Conservation (phyloP, 768 basidiomycete species). For the Boletus pseudopeckii region DNA sequence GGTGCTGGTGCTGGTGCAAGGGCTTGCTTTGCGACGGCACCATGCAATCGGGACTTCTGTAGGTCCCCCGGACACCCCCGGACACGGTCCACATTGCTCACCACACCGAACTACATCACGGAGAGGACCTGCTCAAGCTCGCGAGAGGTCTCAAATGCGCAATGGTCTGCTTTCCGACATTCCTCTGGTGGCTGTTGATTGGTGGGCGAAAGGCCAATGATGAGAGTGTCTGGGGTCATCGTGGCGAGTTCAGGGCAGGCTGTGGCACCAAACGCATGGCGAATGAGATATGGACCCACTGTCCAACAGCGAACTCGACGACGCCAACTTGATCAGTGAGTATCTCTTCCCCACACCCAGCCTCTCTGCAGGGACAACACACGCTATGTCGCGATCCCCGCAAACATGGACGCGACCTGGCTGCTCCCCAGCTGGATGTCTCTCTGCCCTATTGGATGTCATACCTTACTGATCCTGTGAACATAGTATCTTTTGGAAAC, state of each 20-base stretch:
- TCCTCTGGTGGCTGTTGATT: background rate
- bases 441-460: conserved; percentile 40
- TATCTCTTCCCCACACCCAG: conserved; percentile 9
- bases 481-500: conserved; percentile 25
- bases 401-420: background rate
- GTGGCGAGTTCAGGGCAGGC: conserved; percentile 30
- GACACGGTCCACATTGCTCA: background rate
- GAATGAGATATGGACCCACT: background rate
- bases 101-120: background rate
- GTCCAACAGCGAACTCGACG: conserved; percentile 20
- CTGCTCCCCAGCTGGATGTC: conserved; percentile 46
- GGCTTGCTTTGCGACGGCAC: background rate
- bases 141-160: background rate
- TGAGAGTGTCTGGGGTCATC: conserved; percentile 20
- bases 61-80: conserved; percentile 19
- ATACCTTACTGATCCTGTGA: conserved; percentile 25
- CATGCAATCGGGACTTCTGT: background rate
- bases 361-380: background rate
- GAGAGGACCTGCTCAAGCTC: too few relatives aligned
- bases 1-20: conserved; percentile 17
- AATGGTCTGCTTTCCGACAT: too few relatives aligned
- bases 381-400: background rate
- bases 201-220: conserved; percentile 11
- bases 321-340: conserved; percentile 36
- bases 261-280: background rate